Percentiles rank a stretch among this genome's conserved stretches.
phyloP scores from a whole-genome alignment of 129 eudicot genomes.

The Lonicera japonica region DNA sequence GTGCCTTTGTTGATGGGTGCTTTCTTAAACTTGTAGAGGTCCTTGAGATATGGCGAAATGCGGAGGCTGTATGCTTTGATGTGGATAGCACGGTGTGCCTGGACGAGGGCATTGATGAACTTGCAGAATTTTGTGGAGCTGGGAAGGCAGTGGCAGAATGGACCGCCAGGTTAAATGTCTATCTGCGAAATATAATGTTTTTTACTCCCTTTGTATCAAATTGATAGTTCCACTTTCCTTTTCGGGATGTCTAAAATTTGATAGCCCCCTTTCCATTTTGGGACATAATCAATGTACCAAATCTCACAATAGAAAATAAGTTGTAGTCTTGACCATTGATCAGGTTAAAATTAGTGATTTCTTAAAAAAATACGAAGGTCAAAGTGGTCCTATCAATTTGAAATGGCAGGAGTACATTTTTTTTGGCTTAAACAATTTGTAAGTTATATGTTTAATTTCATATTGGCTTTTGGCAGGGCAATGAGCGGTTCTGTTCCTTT shows the following conservation, averaged over 20 bases:
- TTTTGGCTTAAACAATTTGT: too few species aligned
- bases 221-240: too few species aligned
- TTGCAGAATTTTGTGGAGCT: conserved; percentile 98
- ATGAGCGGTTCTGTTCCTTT: conserved; percentile 96
- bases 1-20: background rate
- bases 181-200: conserved; percentile 1
- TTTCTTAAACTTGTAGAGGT: conserved; percentile 43
- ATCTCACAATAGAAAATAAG: too few species aligned
- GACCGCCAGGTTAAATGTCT: conserved; percentile 67
- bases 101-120: conserved; percentile 98
- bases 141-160: conserved; percentile 97
- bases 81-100: conserved; percentile 98
- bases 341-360: too few species aligned
- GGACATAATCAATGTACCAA: too few species aligned
- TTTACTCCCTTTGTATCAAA: too few species aligned
- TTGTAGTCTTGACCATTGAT: too few species aligned
- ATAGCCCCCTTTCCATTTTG: too few species aligned
- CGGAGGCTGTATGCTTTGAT: conserved; percentile 92
- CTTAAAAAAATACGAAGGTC: too few species aligned
- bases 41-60: conserved; percentile 78
- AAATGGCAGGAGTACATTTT: too few species aligned
- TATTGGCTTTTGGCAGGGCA: conserved; percentile 45
- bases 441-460: background rate
- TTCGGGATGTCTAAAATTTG: too few species aligned
- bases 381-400: too few species aligned